These are phyloP conservation scores for Tillandsia leiboldiana DNA, from an alignment of 176 grass and related monocot genomes.

Conservation along the genomic window DNA sequence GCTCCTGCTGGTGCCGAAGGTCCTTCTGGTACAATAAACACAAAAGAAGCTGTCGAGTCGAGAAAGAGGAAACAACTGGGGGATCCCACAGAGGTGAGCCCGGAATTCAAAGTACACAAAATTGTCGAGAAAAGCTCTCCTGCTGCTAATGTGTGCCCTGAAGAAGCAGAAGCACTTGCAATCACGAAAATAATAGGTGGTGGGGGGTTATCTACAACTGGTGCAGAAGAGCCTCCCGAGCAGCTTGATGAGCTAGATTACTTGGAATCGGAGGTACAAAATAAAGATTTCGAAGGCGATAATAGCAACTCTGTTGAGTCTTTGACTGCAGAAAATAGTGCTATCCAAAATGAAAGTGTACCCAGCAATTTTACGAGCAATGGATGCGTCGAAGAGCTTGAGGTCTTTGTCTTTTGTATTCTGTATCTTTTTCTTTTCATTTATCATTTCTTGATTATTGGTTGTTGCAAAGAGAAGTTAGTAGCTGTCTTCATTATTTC, in stretches of 20 bases:
- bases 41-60: slow-evolving; percentile 1
- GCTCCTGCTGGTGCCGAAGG: neutral
- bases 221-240: slow-evolving; percentile 15
- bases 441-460: neutral
- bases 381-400: slow-evolving; percentile 53
- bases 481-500: neutral
- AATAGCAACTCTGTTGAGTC: slow-evolving; percentile 13
- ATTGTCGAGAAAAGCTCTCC: slow-evolving; percentile 6
- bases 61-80: slow-evolving; percentile 5
- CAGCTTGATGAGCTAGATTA: slow-evolving; percentile 38
- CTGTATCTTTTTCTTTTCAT: neutral
- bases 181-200: slow-evolving; percentile 30
- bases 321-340: slow-evolving; percentile 20
- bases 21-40: neutral
- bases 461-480: neutral
- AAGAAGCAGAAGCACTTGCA: slow-evolving; percentile 33
- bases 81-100: neutral
- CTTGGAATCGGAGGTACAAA: slow-evolving; percentile 28
- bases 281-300: slow-evolving; percentile 7
- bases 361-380: slow-evolving; percentile 28
- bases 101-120: neutral
- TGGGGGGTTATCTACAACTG: neutral
- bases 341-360: slow-evolving; percentile 24
- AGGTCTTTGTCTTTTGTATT: slow-evolving; percentile 34
- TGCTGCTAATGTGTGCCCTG: slow-evolving; percentile 23